Evolutionary conservation across 768 basidiomycete genomes (phyloP).

Genomic region (Leccinum boreale): DNA sequence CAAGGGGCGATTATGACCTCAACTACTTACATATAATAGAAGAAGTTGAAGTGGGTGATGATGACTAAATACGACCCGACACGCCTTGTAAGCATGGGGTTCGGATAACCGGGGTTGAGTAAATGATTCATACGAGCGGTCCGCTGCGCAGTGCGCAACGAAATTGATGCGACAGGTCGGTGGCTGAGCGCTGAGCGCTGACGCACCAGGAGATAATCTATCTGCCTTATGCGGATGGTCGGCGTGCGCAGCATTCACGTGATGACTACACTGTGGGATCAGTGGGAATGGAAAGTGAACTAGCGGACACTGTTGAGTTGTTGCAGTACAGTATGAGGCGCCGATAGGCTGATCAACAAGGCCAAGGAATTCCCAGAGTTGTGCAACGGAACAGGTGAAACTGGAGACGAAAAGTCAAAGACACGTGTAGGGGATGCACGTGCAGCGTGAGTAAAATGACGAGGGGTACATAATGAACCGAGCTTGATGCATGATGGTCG

Average conservation of each 20-base stretch:
- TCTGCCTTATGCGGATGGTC: not conserved
- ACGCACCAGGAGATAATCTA: no score
- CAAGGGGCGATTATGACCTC: not conserved
- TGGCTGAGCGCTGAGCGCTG: no score
- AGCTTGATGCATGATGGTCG: not conserved
- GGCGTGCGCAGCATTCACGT: not conserved
- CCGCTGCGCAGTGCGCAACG: not conserved
- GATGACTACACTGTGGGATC: not conserved
- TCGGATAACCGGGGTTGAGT: constrained; percentile 1
- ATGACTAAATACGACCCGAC: constrained; percentile 6
- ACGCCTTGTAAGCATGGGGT: constrained; percentile 14
- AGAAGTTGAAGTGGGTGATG: not conserved
- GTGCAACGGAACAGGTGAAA: not conserved
- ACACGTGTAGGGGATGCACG: constrained; percentile 2
- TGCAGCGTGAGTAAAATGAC: not conserved
- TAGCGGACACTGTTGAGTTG: not conserved
- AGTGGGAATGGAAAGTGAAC: not conserved
- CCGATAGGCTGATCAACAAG: no score
- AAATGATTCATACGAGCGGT: constrained; percentile 3
- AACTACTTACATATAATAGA: not conserved
- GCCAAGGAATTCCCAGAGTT: not conserved
- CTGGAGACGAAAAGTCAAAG: constrained; percentile 4
- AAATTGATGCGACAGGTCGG: not conserved
- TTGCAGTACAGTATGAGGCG: not conserved
- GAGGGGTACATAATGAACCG: not conserved